Evolutionary conservation across 2,329 filamentous ascomycete species (phyloP).

Genomic region (Penicillium paneum): DNA sequence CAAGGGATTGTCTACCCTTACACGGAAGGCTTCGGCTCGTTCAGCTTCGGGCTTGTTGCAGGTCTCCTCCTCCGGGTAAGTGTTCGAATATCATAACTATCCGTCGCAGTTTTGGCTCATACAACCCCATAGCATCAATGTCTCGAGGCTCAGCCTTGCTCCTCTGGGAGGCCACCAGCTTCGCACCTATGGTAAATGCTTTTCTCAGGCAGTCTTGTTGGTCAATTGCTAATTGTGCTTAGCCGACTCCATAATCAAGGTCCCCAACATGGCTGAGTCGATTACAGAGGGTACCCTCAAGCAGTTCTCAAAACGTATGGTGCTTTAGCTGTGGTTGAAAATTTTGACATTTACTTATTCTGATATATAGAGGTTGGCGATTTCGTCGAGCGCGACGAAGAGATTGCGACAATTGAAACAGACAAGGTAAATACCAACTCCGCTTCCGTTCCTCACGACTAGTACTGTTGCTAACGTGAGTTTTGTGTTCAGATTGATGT

Average conservation of each 20-base stretch:
- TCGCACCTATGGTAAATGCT: slow-evolving; percentile 36
- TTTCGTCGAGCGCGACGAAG: slow-evolving; percentile 90
- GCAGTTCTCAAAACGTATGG: slow-evolving; percentile 77
- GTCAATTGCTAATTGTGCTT: slow-evolving; percentile 1
- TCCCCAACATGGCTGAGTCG: slow-evolving; percentile 97
- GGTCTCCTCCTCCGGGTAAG: slow-evolving; percentile 26
- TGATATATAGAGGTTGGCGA: slow-evolving; percentile 70
- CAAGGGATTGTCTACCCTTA: slow-evolving; percentile 29
- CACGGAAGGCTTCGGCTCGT: slow-evolving; percentile 18
- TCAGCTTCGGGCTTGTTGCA: slow-evolving; percentile 26
- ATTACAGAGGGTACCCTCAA: slow-evolving; percentile 97
- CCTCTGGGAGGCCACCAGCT: slow-evolving; percentile 31
- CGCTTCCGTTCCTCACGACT: neutral
- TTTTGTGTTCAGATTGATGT: slow-evolving; percentile 75
- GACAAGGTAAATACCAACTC: slow-evolving; percentile 70
- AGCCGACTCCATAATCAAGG: slow-evolving; percentile 85
- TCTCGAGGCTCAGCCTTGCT: slow-evolving; percentile 23
- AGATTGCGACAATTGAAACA: slow-evolving; percentile 97
- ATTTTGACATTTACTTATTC: slow-evolving; percentile 16
- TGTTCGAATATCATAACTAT: neutral
- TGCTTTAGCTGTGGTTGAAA: slow-evolving; percentile 17
- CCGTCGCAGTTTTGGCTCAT: slow-evolving; percentile 8
- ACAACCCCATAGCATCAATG: slow-evolving; percentile 22
- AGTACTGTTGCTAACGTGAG: slow-evolving; percentile 7
- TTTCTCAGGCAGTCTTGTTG: neutral